Evolutionary conservation across 2,329 filamentous ascomycete genomes (phyloP).

Genomic region (Acrocalymma vagum): DNA sequence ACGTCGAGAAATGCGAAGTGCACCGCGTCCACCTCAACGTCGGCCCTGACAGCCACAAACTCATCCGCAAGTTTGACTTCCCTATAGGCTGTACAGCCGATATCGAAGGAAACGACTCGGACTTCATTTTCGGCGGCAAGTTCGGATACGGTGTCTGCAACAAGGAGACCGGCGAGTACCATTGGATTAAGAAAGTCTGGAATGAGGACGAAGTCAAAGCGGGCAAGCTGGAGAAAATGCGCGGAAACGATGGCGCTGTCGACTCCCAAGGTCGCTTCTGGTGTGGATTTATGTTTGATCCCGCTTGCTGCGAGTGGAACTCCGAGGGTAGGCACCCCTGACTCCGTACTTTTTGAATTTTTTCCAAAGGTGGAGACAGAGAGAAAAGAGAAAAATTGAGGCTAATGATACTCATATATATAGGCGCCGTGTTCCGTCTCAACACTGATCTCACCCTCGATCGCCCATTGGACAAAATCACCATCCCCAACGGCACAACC

Average conservation of each 20-base stretch:
- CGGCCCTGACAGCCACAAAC: slow-evolving; percentile 66
- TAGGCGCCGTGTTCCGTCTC: slow-evolving; percentile 79
- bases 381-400: neutral
- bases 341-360: neutral
- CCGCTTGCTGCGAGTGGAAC: slow-evolving; percentile 65
- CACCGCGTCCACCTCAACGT: slow-evolving; percentile 73
- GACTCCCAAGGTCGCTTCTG: slow-evolving; percentile 85
- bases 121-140: slow-evolving; percentile 82
- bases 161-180: slow-evolving; percentile 63
- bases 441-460: slow-evolving; percentile 68
- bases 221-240: slow-evolving; percentile 61
- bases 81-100: slow-evolving; percentile 74
- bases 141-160: slow-evolving; percentile 82
- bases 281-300: slow-evolving; percentile 88
- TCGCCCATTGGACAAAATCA: slow-evolving; percentile 69
- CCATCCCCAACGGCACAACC: slow-evolving; percentile 84
- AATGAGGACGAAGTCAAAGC: slow-evolving; percentile 55
- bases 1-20: slow-evolving; percentile 80
- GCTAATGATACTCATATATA: slow-evolving; percentile 3
- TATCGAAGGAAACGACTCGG: slow-evolving; percentile 72
- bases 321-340: slow-evolving; percentile 44
- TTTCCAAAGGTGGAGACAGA: neutral
- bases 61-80: slow-evolving; percentile 64
- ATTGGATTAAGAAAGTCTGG: slow-evolving; percentile 67
- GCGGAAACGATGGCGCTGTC: slow-evolving; percentile 82